phyloP scores from a whole-genome alignment of 177 flowering plant genomes.

The Vitis hybrid region DNA sequence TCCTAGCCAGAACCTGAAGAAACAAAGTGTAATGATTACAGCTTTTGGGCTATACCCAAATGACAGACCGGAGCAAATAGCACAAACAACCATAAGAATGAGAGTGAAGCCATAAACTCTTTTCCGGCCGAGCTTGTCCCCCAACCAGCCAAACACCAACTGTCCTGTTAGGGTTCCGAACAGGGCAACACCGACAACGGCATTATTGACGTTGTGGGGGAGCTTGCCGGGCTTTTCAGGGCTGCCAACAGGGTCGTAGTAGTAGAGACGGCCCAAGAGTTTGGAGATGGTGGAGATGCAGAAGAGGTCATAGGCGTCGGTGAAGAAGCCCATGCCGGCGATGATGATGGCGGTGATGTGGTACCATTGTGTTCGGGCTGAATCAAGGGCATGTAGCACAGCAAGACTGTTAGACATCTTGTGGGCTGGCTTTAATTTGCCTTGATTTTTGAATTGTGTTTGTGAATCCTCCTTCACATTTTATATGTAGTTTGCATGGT shows the following conservation, averaged over 20 bases:
- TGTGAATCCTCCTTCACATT: neutral
- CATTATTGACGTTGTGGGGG: conserved; percentile 37
- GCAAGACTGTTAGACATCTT: conserved; percentile 27
- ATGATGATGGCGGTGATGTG: conserved; percentile 62
- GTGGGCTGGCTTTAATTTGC: too few relatives aligned
- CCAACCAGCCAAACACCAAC: conserved; percentile 49
- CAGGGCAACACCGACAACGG: conserved; percentile 50
- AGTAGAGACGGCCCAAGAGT: conserved; percentile 61
- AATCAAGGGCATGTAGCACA: conserved; percentile 56
- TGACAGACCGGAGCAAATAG: conserved; percentile 48
- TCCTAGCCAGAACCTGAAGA: conserved; percentile 48
- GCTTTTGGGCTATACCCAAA: conserved; percentile 28
- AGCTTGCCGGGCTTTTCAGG: conserved; percentile 37
- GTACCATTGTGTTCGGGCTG: conserved; percentile 63
- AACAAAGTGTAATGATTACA: conserved; percentile 46
- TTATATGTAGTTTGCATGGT: neutral
- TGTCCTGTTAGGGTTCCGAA: conserved; percentile 60
- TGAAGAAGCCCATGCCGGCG: conserved; percentile 81
- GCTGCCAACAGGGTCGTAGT: conserved; percentile 3
- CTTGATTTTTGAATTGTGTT: neutral
- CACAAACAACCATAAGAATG: conserved; percentile 40
- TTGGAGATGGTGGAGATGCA: conserved; percentile 65
- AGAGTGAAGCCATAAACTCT: conserved; percentile 47
- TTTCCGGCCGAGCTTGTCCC: conserved; percentile 55
- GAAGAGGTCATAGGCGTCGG: conserved; percentile 75